These are phyloP conservation scores for Ceriops zippeliana DNA, from an alignment of 345 rosid species.

Conservation along the genomic window DNA sequence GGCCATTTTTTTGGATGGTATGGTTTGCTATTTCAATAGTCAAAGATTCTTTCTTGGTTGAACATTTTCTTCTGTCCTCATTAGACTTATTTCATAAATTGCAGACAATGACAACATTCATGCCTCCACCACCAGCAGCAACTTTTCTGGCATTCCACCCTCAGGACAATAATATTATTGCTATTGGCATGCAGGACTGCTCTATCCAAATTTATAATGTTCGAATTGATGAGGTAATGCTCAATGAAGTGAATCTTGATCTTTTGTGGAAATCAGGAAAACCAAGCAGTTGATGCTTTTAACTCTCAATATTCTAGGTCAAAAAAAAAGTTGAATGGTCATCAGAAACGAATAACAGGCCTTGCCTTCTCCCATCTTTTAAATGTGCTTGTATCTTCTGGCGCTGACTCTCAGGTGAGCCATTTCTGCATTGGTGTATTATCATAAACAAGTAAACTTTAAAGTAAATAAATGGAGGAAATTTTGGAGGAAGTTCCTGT, in stretches of 20 bases:
- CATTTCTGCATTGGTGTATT: conserved; percentile 3
- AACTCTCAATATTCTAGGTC: conserved; percentile 39
- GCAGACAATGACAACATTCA: conserved; percentile 75
- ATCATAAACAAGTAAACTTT: neutral
- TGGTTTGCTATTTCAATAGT: neutral
- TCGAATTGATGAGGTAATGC: conserved; percentile 57
- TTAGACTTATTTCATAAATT: conserved; percentile 9
- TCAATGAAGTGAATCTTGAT: conserved; percentile 7
- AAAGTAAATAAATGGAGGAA: neutral
- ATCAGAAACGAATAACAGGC: conserved; percentile 82
- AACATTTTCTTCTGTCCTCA: neutral
- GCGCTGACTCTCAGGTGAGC: conserved; percentile 79
- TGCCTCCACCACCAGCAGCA: conserved; percentile 81
- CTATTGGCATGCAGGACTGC: conserved; percentile 86
- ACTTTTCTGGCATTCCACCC: conserved; percentile 83
- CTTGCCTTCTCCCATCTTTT: conserved; percentile 72
- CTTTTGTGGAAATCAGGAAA: conserved; percentile 11
- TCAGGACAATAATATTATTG: conserved; percentile 62
- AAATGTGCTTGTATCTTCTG: conserved; percentile 80
- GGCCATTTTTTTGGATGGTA: neutral
- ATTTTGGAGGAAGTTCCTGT: neutral
- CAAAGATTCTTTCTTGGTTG: neutral
- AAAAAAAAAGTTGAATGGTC: conserved; percentile 69
- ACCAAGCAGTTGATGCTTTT: neutral
- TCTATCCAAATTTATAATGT: conserved; percentile 66